Evolutionary conservation across 2,329 filamentous ascomycete species (phyloP), one percentile per base, ranked within the genome.

Genomic region (Botrytis aclada): DNA sequence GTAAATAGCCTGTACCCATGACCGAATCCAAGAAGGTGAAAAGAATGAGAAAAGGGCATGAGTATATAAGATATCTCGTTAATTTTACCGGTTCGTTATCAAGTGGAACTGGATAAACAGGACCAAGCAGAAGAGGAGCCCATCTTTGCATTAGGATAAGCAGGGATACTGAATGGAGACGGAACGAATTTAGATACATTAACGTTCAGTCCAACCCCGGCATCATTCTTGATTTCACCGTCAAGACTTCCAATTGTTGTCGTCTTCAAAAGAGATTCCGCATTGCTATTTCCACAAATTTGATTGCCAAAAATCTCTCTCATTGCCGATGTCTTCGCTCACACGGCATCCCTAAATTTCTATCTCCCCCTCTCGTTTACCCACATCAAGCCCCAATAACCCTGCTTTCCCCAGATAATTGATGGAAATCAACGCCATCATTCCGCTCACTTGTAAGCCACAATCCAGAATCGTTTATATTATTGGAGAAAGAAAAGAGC

Each of bases 391-490:
- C 47, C 4, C 3, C 25, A 51, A 12, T 4, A 51, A 6, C 5
- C 25, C 47, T n/a, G 10, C 47, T n/a, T 14, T 51, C 4, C 4
- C 4, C 25, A n/a, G 4, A n/a, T 0, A 1, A 12, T 6, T 51
- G 3, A 51, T 14, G 4, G 4, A 4, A n/a, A n/a, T 3, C 47
- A 1, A 3, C 12, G 3, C 4, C 4, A 51, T 51, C 47, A 25
- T 12, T n/a, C 10, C 10, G 6, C 12, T 51, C 47, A 51, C 22
- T 25, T n/a, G 25, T 51, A 51, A 51, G 47, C 47, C 25, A 51
- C 25, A 51, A 51, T 51, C 47, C 47, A 51, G 47, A 51, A 51
- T n/a, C 47, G 1, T 51, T 5, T n/a, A 4, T n/a, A 5, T 51
- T 14, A 14, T 51, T 51, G 12, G 25, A n/a, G 47, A 51, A 51